These are phyloP conservation scores for Mycotypha africana DNA, from an alignment of 371 early-diverging fungal species.

Conservation along the genomic window DNA sequence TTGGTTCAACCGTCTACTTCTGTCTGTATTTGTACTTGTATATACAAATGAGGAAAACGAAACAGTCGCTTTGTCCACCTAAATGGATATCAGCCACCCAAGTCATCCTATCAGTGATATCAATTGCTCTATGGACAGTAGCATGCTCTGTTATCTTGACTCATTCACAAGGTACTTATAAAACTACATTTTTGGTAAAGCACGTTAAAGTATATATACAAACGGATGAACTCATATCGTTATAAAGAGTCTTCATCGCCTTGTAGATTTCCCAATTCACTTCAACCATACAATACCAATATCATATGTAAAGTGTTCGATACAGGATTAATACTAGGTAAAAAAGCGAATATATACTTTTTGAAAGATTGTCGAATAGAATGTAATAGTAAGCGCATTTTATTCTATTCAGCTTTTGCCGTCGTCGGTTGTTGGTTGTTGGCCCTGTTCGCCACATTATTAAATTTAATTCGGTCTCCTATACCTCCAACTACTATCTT, in stretches of 20 bases:
- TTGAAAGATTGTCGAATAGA: too few relatives aligned
- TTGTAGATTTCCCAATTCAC: constrained; percentile 5
- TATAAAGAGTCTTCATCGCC: constrained; percentile 5
- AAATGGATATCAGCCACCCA: constrained; percentile 6
- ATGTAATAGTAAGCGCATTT: background rate
- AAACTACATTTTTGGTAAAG: too few relatives aligned
- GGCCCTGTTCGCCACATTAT: constrained; percentile 13
- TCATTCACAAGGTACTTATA: constrained; percentile 15
- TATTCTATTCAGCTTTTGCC: constrained; percentile 11
- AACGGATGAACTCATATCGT: background rate
- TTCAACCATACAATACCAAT: constrained; percentile 1
- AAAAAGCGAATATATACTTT: too few relatives aligned
- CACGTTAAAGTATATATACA: background rate
- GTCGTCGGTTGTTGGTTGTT: constrained; percentile 17
- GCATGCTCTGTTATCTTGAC: constrained; percentile 10
- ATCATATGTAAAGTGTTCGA: constrained; percentile 12
- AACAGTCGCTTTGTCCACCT: constrained; percentile 7
- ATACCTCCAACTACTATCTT: constrained; percentile 18
- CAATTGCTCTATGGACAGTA: constrained; percentile 14
- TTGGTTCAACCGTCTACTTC: constrained; percentile 5
- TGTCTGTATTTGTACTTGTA: constrained; percentile 8
- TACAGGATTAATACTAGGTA: constrained; percentile 16
- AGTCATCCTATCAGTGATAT: constrained; percentile 10
- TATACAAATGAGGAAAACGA: constrained; percentile 3
- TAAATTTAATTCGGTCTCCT: constrained; percentile 18